phyloP scores from a whole-genome alignment of 2,329 filamentous ascomycete genomes.

The Aspergillus sp. region DNA sequence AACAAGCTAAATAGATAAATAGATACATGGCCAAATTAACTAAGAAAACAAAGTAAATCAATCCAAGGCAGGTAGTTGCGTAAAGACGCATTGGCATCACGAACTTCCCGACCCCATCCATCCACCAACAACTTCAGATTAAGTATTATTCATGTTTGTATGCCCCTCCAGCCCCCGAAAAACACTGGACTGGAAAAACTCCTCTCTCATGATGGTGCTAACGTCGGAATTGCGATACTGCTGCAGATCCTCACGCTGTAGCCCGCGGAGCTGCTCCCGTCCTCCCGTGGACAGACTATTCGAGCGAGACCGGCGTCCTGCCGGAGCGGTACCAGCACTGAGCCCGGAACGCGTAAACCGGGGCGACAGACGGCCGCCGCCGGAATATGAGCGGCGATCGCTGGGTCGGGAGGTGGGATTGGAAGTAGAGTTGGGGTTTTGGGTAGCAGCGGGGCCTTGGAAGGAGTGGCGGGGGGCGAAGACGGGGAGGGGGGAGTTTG shows the following conservation, averaged over 20 bases:
- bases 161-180: slow-evolving; percentile 15
- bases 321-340: not conserved
- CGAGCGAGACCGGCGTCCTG: slow-evolving; percentile 7
- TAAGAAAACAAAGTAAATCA: too few species aligned
- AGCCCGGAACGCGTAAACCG: slow-evolving; percentile 12
- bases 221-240: slow-evolving; percentile 42
- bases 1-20: not conserved
- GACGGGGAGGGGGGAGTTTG: slow-evolving; percentile 27
- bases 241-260: slow-evolving; percentile 34
- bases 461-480: slow-evolving; percentile 32
- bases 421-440: not conserved
- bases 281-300: slow-evolving; percentile 29
- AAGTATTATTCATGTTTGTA: not conserved
- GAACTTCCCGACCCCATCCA: too few species aligned
- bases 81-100: too few species aligned
- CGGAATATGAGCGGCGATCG: slow-evolving; percentile 16
- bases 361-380: slow-evolving; percentile 18
- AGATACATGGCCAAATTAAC: not conserved
- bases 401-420: slow-evolving; percentile 9
- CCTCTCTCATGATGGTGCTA: slow-evolving; percentile 35
- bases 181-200: slow-evolving; percentile 31
- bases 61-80: too few species aligned
- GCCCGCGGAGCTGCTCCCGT: slow-evolving; percentile 32
- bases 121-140: too few species aligned
- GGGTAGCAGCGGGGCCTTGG: not conserved